Base-by-base conservation (phyloP, 2,329 filamentous ascomycete genomes). In the Juglanconis sp. region DNA sequence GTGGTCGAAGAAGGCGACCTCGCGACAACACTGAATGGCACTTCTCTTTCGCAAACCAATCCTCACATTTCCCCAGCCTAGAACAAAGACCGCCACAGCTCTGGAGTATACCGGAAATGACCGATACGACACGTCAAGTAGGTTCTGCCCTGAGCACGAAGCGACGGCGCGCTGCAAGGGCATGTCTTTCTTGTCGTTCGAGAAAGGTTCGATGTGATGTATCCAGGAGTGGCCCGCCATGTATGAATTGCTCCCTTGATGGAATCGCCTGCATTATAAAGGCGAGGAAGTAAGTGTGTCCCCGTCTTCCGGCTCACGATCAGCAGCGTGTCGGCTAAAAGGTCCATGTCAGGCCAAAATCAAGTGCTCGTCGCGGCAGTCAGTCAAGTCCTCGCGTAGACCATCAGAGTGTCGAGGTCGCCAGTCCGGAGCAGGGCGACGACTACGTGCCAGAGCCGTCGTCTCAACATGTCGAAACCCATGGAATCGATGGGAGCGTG, bases 191-290 rank as follows among this genome's bases (percentile, higher is more conserved):
- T 15, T 47, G 53, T 34, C 31, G 40, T 15, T 30, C n/a, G 31
- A 55, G 53, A 36, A 55, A 55, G 53, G 53, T 55, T 5, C 53
- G 53, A 4, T 55, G 53, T 44, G 53, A 55, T 17, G 53, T 55
- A n/a, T 46, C 53, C 8, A 55, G 53, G 42, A 55, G 53, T 47
- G 53, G 53, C 11, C 53, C 53, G n/a, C 53, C 53, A 24, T 55
- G 53, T 30, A 47, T 55, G 53, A 55, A 55, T 31, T 55, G 40
- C 9, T 48, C 53, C 31, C 42, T 47, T 17, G 53, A 55, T 55
- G 15, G 53, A 4, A 55, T 55, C 11, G 53, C 15, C 9, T 55
- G 53, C 32, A 15, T 55, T 24, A 35, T 57, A 5, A 57, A 55
- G 35, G 53, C 40, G 8, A 47, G 53, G 31, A 55, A 55, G 53